Evolutionary conservation across 805 yeast species (phyloP).

Genomic region (Blastobotrys mokoenaii): DNA sequence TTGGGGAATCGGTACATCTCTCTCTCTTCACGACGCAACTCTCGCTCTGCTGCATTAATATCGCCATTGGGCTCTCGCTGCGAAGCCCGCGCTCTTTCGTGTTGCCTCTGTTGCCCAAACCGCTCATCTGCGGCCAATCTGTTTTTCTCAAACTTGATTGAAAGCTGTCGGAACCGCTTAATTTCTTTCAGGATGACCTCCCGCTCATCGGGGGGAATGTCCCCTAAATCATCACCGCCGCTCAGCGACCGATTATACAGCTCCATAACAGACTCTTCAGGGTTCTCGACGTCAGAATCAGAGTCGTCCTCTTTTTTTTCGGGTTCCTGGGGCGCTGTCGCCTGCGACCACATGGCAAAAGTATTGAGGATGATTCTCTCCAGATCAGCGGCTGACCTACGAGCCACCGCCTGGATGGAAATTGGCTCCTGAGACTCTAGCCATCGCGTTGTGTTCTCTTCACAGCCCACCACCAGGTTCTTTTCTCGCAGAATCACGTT

Average conservation of each 20-base stretch:
- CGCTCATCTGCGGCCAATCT: constrained; percentile 9
- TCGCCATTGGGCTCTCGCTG: constrained; percentile 1
- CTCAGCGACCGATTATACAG: background rate
- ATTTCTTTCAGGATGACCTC: constrained; percentile 16
- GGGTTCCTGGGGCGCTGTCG: background rate
- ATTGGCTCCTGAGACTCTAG: constrained; percentile 1
- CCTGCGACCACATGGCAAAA: constrained; percentile 2
- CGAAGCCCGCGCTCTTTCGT: constrained; percentile 7
- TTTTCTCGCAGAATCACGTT: constrained; percentile 2
- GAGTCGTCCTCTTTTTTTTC: background rate
- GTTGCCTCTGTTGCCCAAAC: constrained; percentile 13
- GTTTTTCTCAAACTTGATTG: constrained; percentile 12
- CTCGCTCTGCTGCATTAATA: constrained; percentile 1
- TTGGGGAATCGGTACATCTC: background rate
- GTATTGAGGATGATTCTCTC: background rate
- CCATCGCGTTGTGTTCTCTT: constrained; percentile 9
- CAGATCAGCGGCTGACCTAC: constrained; percentile 1
- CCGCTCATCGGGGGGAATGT: constrained; percentile 8
- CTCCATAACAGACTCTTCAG: background rate
- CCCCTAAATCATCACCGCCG: background rate
- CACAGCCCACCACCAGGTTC: constrained; percentile 5
- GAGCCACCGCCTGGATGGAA: background rate
- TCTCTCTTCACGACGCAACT: constrained; percentile 2
- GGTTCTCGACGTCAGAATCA: background rate
- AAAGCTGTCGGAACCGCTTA: constrained; percentile 15